phyloP scores from a whole-genome alignment of 2,329 filamentous ascomycete species.

The Botrytis elliptica region DNA sequence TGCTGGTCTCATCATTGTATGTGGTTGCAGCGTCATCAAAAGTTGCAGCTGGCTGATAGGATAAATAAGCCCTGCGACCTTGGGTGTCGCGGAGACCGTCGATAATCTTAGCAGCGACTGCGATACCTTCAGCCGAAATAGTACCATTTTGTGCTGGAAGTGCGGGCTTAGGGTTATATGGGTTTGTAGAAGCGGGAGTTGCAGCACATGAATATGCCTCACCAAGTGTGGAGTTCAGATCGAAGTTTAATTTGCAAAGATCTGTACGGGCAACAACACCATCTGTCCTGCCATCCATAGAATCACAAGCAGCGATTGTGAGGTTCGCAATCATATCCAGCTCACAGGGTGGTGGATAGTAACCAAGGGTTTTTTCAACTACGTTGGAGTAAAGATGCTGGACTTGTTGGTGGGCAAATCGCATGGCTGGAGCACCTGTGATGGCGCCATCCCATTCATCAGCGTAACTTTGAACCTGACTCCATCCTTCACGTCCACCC shows the following conservation, averaged over 20 bases:
- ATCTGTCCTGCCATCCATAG: conserved; percentile 54
- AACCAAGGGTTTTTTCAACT: conserved; percentile 44
- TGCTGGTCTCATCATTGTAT: conserved; percentile 13
- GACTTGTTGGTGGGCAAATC: conserved; percentile 47
- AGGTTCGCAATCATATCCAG: conserved; percentile 52
- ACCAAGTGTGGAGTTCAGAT: conserved; percentile 48
- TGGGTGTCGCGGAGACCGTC: conserved; percentile 40
- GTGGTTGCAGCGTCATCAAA: conserved; percentile 6
- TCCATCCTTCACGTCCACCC: conserved; percentile 50
- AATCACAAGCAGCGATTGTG: conserved; percentile 55
- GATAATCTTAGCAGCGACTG: conserved; percentile 40
- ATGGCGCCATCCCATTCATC: conserved; percentile 47
- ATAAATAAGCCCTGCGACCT: conserved; percentile 42
- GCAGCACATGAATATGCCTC: conserved; percentile 46
- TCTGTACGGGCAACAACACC: conserved; percentile 53
- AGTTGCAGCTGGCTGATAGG: conserved; percentile 37
- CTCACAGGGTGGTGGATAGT: conserved; percentile 47
- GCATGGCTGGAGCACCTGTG: conserved; percentile 48
- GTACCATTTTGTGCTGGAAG: conserved; percentile 29
- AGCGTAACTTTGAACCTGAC: conserved; percentile 43
- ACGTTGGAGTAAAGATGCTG: conserved; percentile 43
- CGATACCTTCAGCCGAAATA: conserved; percentile 37
- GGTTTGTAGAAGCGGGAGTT: conserved; percentile 13
- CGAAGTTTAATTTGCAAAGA: conserved; percentile 48
- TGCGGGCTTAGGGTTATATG: conserved; percentile 14